Conservation (phyloP, 306 rosid genomes). For the Notholithocarpus densiflorus region DNA sequence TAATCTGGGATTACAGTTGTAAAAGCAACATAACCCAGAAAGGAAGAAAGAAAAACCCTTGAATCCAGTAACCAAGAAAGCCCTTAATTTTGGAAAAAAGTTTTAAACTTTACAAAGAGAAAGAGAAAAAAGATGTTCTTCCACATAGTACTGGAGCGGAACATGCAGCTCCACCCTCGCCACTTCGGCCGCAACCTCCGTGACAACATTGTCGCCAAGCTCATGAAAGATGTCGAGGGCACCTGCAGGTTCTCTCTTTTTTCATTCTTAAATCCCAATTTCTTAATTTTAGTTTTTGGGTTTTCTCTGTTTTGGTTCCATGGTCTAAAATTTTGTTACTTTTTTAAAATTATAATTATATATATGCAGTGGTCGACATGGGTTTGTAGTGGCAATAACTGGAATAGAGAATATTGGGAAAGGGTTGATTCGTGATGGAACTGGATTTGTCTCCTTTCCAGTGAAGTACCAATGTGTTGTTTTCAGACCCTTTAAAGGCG, state of each 20-base stretch:
- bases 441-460: conserved; percentile 93
- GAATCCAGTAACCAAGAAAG: too few relatives aligned
- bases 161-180: conserved; percentile 96
- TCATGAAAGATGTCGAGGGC: conserved; percentile 98
- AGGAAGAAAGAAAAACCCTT: too few relatives aligned
- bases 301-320: not conserved
- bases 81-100: too few relatives aligned
- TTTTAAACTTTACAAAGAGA: not conserved
- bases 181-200: conserved; percentile 92
- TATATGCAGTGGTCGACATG: conserved; percentile 79
- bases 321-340: too few relatives aligned
- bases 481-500: conserved; percentile 94
- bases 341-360: too few relatives aligned
- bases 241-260: conserved; percentile 65
- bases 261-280: not conserved
- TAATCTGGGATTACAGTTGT: too few relatives aligned
- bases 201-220: conserved; percentile 80
- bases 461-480: conserved; percentile 98
- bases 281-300: too few relatives aligned
- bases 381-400: conserved; percentile 93
- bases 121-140: conserved; percentile 58
- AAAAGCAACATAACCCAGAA: too few relatives aligned
- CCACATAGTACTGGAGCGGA: conserved; percentile 90
- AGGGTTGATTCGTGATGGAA: conserved; percentile 88
- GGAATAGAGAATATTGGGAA: conserved; percentile 88